Conservation (phyloP, 768 basidiomycete genomes). For the Podaxis rugospora region DNA sequence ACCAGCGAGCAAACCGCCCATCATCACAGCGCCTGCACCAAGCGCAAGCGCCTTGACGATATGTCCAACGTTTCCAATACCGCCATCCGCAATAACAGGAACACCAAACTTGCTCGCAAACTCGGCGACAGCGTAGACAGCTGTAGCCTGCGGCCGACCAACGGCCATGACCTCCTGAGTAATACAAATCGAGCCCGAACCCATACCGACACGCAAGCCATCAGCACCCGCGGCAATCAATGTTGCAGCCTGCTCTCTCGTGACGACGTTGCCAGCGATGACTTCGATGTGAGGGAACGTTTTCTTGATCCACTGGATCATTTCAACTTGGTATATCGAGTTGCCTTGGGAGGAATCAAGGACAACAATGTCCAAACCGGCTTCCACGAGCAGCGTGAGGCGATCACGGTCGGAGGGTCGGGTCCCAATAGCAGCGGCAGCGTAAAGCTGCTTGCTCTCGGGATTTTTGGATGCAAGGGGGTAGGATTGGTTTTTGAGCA, state of each 20-base stretch:
- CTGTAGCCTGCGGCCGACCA: slow-evolving; percentile 95
- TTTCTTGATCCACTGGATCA: slow-evolving; percentile 89
- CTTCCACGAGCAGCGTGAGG: slow-evolving; percentile 81
- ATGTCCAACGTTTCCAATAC: slow-evolving; percentile 93
- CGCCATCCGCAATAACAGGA: slow-evolving; percentile 96
- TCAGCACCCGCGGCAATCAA: slow-evolving; percentile 95
- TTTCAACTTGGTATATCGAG: slow-evolving; percentile 89
- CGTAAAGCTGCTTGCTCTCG: slow-evolving; percentile 90
- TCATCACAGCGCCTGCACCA: slow-evolving; percentile 97
- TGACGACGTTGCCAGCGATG: slow-evolving; percentile 97
- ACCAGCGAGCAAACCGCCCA: slow-evolving; percentile 94
- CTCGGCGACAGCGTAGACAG: slow-evolving; percentile 95
- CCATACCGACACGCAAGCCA: slow-evolving; percentile 96
- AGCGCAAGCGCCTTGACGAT: slow-evolving; percentile 95
- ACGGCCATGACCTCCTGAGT: slow-evolving; percentile 99
- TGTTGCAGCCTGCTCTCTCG: slow-evolving; percentile 92
- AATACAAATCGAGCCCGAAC: slow-evolving; percentile 97
- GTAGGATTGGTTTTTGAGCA: slow-evolving; percentile 96
- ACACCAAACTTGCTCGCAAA: slow-evolving; percentile 92
- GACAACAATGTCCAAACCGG: slow-evolving; percentile 92
- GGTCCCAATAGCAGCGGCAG: slow-evolving; percentile 94
- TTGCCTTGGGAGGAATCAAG: slow-evolving; percentile 98
- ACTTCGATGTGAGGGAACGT: slow-evolving; percentile 86
- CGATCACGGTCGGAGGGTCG: slow-evolving; percentile 85
- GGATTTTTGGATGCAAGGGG: slow-evolving; percentile 92